phyloP scores from a whole-genome alignment of 2,329 filamentous ascomycete species.

The Colletotrichum incanum region DNA sequence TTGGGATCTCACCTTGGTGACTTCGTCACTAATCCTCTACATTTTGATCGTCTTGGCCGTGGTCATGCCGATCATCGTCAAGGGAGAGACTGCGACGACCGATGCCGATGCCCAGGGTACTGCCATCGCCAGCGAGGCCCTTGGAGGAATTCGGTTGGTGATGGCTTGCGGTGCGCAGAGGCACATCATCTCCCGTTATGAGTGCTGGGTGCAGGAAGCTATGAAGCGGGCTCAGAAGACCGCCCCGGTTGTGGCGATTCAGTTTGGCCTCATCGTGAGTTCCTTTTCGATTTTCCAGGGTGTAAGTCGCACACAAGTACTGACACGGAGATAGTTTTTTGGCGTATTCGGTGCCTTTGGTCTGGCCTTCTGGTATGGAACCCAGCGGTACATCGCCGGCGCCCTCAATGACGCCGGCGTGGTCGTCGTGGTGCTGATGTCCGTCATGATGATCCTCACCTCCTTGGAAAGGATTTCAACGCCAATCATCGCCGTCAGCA shows the following conservation, averaged over 20 bases:
- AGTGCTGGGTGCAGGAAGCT: slow-evolving; percentile 56
- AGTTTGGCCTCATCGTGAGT: slow-evolving; percentile 50
- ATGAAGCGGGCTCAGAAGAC: slow-evolving; percentile 54
- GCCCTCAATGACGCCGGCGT: slow-evolving; percentile 54
- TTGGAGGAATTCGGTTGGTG: slow-evolving; percentile 59
- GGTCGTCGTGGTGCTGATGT: slow-evolving; percentile 57
- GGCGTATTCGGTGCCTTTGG: slow-evolving; percentile 55
- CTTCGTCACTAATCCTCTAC: slow-evolving; percentile 63
- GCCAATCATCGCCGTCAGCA: slow-evolving; percentile 55
- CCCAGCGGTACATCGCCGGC: slow-evolving; percentile 53
- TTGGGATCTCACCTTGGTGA: slow-evolving; percentile 67
- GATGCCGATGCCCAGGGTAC: slow-evolving; percentile 54
- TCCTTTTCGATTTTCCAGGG: neutral
- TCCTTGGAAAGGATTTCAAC: slow-evolving; percentile 56
- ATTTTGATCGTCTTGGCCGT: slow-evolving; percentile 52
- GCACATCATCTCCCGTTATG: slow-evolving; percentile 55
- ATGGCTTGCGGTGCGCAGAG: slow-evolving; percentile 61
- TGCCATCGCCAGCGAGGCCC: slow-evolving; percentile 60
- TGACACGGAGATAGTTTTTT: slow-evolving; percentile 47
- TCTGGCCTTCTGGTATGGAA: slow-evolving; percentile 62
- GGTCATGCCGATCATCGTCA: slow-evolving; percentile 51
- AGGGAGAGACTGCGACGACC: slow-evolving; percentile 44
- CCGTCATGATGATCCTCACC: slow-evolving; percentile 56
- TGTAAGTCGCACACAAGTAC: neutral
- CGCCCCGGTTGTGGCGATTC: slow-evolving; percentile 51